These are phyloP conservation scores for Bertia moriformis DNA, from an alignment of 2,329 filamentous ascomycete species.

Conservation along the genomic window DNA sequence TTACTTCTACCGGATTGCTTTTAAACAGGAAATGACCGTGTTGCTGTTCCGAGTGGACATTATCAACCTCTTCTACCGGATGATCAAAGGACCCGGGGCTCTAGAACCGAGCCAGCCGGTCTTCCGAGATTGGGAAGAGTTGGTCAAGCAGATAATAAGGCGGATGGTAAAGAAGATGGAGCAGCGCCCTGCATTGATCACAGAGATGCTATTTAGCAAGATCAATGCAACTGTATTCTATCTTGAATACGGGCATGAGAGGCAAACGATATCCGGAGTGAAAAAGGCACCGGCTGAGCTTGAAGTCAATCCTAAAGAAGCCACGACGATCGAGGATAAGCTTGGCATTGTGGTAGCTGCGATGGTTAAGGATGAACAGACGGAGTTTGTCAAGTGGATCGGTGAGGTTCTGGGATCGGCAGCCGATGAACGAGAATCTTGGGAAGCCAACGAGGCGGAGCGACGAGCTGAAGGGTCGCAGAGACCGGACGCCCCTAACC, in stretches of 20 bases:
- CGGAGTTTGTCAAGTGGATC: background rate
- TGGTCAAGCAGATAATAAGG: conserved; percentile 70
- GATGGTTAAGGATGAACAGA: background rate
- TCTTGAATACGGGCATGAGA: conserved; percentile 80
- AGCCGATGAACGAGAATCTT: background rate
- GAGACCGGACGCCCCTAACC: background rate
- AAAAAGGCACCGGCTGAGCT: conserved; percentile 52
- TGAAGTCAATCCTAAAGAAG: conserved; percentile 69
- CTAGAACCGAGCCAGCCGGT: conserved; percentile 51
- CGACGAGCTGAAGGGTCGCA: background rate
- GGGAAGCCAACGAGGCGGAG: background rate
- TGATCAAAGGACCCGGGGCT: conserved; percentile 77
- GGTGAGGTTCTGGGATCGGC: background rate
- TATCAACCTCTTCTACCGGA: conserved; percentile 70
- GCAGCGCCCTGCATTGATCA: conserved; percentile 69
- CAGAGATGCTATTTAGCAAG: conserved; percentile 93
- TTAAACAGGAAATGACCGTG: conserved; percentile 84
- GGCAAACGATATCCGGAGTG: conserved; percentile 48
- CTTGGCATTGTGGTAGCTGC: conserved; percentile 57
- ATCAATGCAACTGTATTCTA: conserved; percentile 70
- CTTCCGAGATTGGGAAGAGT: conserved; percentile 81
- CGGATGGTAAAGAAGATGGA: conserved; percentile 73
- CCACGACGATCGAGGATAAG: conserved; percentile 53
- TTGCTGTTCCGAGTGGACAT: conserved; percentile 86
- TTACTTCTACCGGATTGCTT: conserved; percentile 84